Base-by-base conservation (phyloP, 202 grass and related monocot genomes). In the Digitaria exilis region DNA sequence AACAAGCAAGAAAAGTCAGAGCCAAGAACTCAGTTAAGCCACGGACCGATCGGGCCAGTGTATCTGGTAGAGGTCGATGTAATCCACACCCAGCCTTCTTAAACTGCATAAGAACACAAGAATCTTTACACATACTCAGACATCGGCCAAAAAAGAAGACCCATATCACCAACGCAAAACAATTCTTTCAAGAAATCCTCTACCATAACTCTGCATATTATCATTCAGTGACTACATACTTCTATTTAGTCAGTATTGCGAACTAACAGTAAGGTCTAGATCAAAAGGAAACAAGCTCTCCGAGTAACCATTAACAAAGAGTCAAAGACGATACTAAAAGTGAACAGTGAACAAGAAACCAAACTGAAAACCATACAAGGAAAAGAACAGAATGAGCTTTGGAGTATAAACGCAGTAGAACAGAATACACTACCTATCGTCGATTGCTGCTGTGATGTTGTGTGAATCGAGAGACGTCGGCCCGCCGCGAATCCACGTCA, bases 21-120 rank as follows among this genome's bases (percentile, higher is more conserved):
- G 15, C 16, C 34, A 19, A 64, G 61, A 64, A 35, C 30, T 0
- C 16, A 64, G 35, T 7, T 64, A 26, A 75, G n/a, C 44, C 54
- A 73, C 66, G 62, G 58, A 98, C 95, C 95, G 89, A 50, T 98
- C 95, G 43, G 95, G 92, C 95, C 95, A 98, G 84, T 98, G 95
- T 73, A 98, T 98, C 82, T 98, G 92, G 73, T 93, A 98, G 55
- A 98, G 85, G 82, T 98, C 95, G 29, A 98, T 95, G 52, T 98
- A 98, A 72, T 98, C 95, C 51, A 87, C 71, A 4, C 80, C 81
- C 29, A 98, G 63, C 57, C 92, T 81, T 21, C 19, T 29, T 80
- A 98, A 88, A 88, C 92, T 95, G 85, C 50, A 91, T 14, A 76
- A 71, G 17, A 75, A 3, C 21, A 82, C 7, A 82, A 43, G 8